A percentile compares a stretch with the other conserved stretches of the same genome.
Conservation (phyloP, 164 flowering plant species). For the Liquidambar formosana region DNA sequence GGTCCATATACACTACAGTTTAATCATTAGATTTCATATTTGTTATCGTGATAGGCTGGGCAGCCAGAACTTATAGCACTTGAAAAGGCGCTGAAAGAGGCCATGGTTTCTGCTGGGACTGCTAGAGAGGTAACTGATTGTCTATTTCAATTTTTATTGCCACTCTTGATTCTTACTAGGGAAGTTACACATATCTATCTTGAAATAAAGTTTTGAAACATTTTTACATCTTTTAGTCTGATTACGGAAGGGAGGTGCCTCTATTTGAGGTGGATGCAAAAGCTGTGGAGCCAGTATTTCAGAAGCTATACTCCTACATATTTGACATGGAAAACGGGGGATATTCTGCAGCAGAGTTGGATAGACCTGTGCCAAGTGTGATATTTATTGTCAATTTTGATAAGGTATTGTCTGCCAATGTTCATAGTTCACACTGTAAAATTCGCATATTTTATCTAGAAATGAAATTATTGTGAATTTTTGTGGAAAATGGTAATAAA, state of each 20-base stretch:
- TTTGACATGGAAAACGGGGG: conserved; percentile 61
- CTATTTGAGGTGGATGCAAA: conserved; percentile 88
- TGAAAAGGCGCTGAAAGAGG: conserved; percentile 80
- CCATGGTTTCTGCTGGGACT: conserved; percentile 83
- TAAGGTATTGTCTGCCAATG: conserved; percentile 52
- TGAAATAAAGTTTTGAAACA: conserved; percentile 3
- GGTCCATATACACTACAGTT: neutral
- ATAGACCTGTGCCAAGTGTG: conserved; percentile 74
- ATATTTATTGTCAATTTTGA: conserved; percentile 93
- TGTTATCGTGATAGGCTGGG: conserved; percentile 50
- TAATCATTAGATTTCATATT: neutral
- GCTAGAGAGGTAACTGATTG: conserved; percentile 74
- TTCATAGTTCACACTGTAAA: conserved; percentile 1
- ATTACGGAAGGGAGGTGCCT: conserved; percentile 89
- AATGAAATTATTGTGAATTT: neutral
- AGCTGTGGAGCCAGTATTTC: conserved; percentile 77
- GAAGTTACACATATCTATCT: conserved; percentile 3
- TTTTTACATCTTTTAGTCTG: conserved; percentile 46
- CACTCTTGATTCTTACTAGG: neutral
- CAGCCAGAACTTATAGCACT: conserved; percentile 88
- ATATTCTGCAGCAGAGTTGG: conserved; percentile 44
- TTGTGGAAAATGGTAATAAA: too few relatives aligned
- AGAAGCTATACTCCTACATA: conserved; percentile 71
- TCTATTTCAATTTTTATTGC: conserved; percentile 1
- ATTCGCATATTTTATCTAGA: too few relatives aligned